These are phyloP conservation scores for Betula pendula DNA, from an alignment of 306 rosid genomes.

Conservation along the genomic window DNA sequence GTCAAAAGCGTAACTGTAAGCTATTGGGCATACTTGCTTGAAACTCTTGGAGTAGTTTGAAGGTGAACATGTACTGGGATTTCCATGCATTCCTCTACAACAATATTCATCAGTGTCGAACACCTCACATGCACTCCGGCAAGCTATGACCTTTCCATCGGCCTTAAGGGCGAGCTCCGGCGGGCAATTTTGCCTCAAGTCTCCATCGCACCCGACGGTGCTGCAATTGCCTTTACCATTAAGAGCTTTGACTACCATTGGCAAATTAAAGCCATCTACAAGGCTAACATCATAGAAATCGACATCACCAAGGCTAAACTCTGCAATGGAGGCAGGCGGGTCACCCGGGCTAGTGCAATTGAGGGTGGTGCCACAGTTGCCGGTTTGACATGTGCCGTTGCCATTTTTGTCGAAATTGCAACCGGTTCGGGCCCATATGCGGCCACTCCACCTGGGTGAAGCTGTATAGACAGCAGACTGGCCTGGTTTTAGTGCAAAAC, in stretches of 20 bases:
- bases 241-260: constrained; percentile 45
- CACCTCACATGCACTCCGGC: constrained; percentile 53
- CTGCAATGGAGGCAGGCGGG: constrained; percentile 55
- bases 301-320: constrained; percentile 46
- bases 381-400: constrained; percentile 56
- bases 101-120: constrained; percentile 58
- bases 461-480: constrained; percentile 45
- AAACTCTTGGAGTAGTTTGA: constrained; percentile 56
- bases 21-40: constrained; percentile 56
- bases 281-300: constrained; percentile 65
- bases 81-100: constrained; percentile 52
- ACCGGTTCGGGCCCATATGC: constrained; percentile 67
- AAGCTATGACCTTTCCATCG: constrained; percentile 43
- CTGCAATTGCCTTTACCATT: constrained; percentile 62
- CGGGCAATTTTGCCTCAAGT: constrained; percentile 57
- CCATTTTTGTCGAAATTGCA: constrained; percentile 59
- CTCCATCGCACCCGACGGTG: constrained; percentile 55
- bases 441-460: constrained; percentile 49
- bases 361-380: constrained; percentile 48
- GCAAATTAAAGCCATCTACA: constrained; percentile 71
- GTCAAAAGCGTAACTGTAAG: constrained; percentile 60
- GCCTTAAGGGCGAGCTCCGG: constrained; percentile 40
- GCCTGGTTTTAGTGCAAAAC: constrained; percentile 46
- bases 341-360: constrained; percentile 51
- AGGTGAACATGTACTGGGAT: constrained; percentile 46